Percentiles rank a stretch among this genome's conserved stretches.
These are phyloP conservation scores for Metschnikowia baotianmanensis DNA, from an alignment of 805 yeast genomes.

Conservation along the genomic window DNA sequence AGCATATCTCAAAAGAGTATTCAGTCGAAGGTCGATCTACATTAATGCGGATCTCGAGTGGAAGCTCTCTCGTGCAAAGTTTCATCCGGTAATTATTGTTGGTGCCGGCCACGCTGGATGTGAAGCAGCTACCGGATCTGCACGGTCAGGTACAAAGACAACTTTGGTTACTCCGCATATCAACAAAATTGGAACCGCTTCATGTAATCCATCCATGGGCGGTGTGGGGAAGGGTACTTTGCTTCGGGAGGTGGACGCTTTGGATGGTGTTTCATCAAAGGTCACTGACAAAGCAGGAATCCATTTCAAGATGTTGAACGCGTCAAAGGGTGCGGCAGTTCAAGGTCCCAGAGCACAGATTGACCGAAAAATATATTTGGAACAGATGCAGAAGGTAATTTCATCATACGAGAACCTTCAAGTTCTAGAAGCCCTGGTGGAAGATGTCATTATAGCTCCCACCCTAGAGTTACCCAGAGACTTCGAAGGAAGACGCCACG, in stretches of 20 bases:
- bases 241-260: conserved; percentile 89
- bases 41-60: conserved; percentile 36
- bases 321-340: conserved; percentile 91
- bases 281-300: conserved; percentile 94
- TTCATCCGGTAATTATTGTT: conserved; percentile 73
- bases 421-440: conserved; percentile 72
- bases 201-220: conserved; percentile 97
- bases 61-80: conserved; percentile 27
- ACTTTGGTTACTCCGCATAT: conserved; percentile 74
- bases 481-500: conserved; percentile 40
- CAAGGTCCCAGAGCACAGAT: conserved; percentile 99
- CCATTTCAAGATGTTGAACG: conserved; percentile 82
- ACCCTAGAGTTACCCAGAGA: conserved; percentile 20
- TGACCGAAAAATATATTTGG: conserved; percentile 74
- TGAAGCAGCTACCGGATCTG: conserved; percentile 94
- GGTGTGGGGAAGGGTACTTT: conserved; percentile 98
- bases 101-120: conserved; percentile 99
- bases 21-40: conserved; percentile 18
- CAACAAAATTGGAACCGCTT: conserved; percentile 83
- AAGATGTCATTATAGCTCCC: conserved; percentile 71
- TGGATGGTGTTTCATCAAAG: conserved; percentile 85
- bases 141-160: conserved; percentile 74
- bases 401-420: conserved; percentile 52
- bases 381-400: conserved; percentile 74
- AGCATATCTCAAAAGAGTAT: neutral